Conservation (phyloP, 1,284 basidiomycete genomes). For the Boletellus deceptivus region DNA sequence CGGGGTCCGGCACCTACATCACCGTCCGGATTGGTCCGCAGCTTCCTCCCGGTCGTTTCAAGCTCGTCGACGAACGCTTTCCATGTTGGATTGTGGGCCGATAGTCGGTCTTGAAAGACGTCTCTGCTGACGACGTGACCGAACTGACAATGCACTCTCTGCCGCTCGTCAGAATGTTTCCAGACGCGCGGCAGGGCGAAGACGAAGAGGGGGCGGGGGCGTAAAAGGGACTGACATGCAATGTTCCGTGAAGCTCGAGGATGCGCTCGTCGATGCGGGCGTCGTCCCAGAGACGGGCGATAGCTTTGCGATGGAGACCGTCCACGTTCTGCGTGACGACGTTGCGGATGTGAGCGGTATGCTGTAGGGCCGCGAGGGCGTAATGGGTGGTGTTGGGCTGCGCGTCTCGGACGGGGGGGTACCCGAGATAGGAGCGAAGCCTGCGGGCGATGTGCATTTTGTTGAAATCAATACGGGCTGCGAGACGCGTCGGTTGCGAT, state of each 20-base stretch:
- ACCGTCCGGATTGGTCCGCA: slow-evolving; percentile 88
- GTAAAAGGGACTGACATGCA: slow-evolving; percentile 57
- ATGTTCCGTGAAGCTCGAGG: slow-evolving; percentile 85
- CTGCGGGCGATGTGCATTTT: slow-evolving; percentile 32
- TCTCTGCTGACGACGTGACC: slow-evolving; percentile 68
- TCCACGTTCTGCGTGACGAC: slow-evolving; percentile 93
- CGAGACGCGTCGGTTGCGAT: neutral
- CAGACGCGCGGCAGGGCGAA: neutral
- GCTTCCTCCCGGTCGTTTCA: slow-evolving; percentile 59
- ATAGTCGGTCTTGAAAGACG: slow-evolving; percentile 73
- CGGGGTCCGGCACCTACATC: slow-evolving; percentile 55
- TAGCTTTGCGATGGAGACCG: slow-evolving; percentile 81
- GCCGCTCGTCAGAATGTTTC: slow-evolving; percentile 6
- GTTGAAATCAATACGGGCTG: neutral
- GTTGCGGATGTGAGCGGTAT: slow-evolving; percentile 58
- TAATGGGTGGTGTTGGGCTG: slow-evolving; percentile 86
- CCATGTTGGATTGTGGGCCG: slow-evolving; percentile 78
- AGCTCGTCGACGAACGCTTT: slow-evolving; percentile 66
- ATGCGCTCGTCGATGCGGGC: slow-evolving; percentile 46
- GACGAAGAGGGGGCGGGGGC: neutral
- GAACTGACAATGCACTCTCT: slow-evolving; percentile 74
- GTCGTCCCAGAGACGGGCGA: slow-evolving; percentile 41
- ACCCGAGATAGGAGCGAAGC: slow-evolving; percentile 85
- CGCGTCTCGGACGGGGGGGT: slow-evolving; percentile 76
- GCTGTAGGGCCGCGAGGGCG: slow-evolving; percentile 78